Conservation (phyloP, 805 yeast species). For the Cyberlindnera suaveolens region DNA sequence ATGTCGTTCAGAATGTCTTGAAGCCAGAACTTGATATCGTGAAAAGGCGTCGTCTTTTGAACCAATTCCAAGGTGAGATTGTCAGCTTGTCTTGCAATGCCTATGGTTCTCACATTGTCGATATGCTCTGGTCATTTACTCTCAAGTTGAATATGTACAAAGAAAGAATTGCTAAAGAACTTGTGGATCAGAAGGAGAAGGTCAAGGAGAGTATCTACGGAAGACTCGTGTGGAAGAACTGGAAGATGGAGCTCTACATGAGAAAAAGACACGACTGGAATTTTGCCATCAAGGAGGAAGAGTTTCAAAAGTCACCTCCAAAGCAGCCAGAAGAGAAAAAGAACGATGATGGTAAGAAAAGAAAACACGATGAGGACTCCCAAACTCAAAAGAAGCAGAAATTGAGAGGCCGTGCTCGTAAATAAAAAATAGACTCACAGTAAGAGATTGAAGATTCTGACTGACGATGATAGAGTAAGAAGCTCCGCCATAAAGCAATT, state of each 20-base stretch:
- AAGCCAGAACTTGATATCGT: constrained; percentile 43
- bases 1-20: constrained; percentile 69
- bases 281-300: constrained; percentile 47
- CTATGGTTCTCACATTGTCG: constrained; percentile 88
- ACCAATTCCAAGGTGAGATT: constrained; percentile 51
- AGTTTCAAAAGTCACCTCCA: constrained; percentile 33
- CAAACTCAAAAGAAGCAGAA: constrained; percentile 18
- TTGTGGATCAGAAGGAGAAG: constrained; percentile 50
- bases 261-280: constrained; percentile 85
- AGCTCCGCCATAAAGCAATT: not conserved
- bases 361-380: constrained; percentile 8
- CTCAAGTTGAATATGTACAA: constrained; percentile 73
- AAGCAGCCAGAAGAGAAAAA: constrained; percentile 18
- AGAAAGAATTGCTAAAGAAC: constrained; percentile 73
- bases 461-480: not conserved
- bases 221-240: constrained; percentile 88
- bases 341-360: constrained; percentile 8
- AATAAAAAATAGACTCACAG: constrained; percentile 1
- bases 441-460: no score
- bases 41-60: constrained; percentile 62
- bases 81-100: constrained; percentile 71
- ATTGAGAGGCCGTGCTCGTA: constrained; percentile 24
- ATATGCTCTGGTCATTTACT: constrained; percentile 76
- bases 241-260: constrained; percentile 77
- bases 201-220: constrained; percentile 88